These are phyloP conservation scores for Nemania sp. DNA, from an alignment of 2,329 filamentous ascomycete genomes.

Conservation along the genomic window DNA sequence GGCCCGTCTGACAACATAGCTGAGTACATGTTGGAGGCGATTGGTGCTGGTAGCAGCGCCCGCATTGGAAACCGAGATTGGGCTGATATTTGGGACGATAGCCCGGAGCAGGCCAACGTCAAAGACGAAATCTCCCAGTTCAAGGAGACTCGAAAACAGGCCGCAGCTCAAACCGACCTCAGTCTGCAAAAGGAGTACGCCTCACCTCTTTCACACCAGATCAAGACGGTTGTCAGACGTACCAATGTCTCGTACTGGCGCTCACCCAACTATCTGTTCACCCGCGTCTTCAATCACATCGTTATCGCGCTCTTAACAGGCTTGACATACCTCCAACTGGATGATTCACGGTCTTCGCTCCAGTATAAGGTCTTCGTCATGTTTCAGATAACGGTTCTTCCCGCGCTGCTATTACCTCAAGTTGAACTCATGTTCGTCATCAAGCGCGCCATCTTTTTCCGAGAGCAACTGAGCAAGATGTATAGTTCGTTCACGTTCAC, in stretches of 20 bases:
- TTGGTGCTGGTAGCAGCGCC: constrained; percentile 73
- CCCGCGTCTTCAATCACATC: constrained; percentile 81
- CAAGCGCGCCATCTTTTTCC: constrained; percentile 80
- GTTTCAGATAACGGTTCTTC: constrained; percentile 86
- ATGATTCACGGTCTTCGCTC: constrained; percentile 73
- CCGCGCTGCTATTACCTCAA: constrained; percentile 79
- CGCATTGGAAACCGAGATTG: constrained; percentile 76
- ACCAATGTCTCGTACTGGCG: constrained; percentile 83
- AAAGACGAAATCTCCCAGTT: constrained; percentile 70
- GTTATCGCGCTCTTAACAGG: constrained; percentile 78
- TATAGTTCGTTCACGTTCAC: constrained; percentile 82
- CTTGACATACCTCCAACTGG: constrained; percentile 76
- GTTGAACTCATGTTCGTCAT: constrained; percentile 84
- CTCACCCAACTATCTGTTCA: constrained; percentile 86
- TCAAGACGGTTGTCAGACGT: constrained; percentile 72
- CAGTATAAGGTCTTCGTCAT: constrained; percentile 89
- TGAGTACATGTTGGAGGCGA: constrained; percentile 85
- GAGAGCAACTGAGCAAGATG: constrained; percentile 83
- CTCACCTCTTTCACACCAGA: constrained; percentile 76
- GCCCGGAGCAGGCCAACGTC: constrained; percentile 66
- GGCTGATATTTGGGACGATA: constrained; percentile 78
- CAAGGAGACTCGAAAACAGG: constrained; percentile 60
- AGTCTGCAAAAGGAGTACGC: constrained; percentile 76
- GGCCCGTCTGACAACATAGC: constrained; percentile 60
- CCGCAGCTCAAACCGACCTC: constrained; percentile 48